phyloP scores from a whole-genome alignment of 2,329 filamentous ascomycete genomes.

The Emmonsiellopsis sp. region DNA sequence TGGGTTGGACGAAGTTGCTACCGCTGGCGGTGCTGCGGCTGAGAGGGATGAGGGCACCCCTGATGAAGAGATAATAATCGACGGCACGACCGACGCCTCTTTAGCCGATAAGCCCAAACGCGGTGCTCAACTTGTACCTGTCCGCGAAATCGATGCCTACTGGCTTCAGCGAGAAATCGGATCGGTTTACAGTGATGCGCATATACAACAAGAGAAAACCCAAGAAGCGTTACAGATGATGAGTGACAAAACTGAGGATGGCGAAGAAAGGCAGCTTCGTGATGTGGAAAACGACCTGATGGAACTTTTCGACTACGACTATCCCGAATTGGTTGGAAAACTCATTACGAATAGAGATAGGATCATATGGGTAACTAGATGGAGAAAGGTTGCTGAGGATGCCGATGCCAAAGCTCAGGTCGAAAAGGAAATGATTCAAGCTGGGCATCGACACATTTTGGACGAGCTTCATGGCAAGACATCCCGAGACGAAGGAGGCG shows the following conservation, averaged over 20 bases:
- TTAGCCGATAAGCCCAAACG: constrained; percentile 39
- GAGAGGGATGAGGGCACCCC: constrained; percentile 35
- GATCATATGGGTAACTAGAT: constrained; percentile 87
- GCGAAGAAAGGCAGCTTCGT: constrained; percentile 73
- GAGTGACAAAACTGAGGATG: constrained; percentile 62
- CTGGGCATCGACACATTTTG: constrained; percentile 76
- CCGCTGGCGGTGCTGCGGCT: constrained; percentile 30
- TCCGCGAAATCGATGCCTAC: constrained; percentile 90
- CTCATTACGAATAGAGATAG: constrained; percentile 88
- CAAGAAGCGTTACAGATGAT: constrained; percentile 74
- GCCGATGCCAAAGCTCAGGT: constrained; percentile 63
- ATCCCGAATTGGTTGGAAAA: constrained; percentile 84
- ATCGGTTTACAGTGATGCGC: constrained; percentile 77
- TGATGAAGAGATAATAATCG: constrained; percentile 71
- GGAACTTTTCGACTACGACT: constrained; percentile 96
- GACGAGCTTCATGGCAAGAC: constrained; percentile 74
- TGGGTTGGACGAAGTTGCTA: constrained; percentile 43
- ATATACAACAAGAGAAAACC: constrained; percentile 89
- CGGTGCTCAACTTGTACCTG: constrained; percentile 55
- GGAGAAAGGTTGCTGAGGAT: constrained; percentile 73
- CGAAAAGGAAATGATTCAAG: constrained; percentile 84
- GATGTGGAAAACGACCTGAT: constrained; percentile 98
- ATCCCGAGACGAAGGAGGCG: constrained; percentile 45
- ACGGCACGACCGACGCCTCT: constrained; percentile 47
- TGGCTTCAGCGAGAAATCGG: constrained; percentile 95